These are phyloP conservation scores for Fusarium brachygibbosum DNA, from an alignment of 2,329 filamentous ascomycete species.

Conservation along the genomic window DNA sequence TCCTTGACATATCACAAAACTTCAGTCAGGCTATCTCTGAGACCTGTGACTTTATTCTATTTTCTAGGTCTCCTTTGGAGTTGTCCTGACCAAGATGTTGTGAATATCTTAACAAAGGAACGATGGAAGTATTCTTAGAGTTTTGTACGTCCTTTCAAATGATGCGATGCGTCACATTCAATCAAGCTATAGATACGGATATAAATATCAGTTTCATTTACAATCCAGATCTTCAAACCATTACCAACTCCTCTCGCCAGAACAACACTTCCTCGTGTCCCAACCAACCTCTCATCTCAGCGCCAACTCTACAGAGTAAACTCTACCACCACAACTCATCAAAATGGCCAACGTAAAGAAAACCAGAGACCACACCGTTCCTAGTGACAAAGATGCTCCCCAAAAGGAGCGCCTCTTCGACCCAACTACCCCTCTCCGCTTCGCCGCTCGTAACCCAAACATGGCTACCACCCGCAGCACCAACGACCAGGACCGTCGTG, in stretches of 20 bases:
- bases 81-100: background rate
- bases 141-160: background rate
- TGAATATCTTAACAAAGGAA: background rate
- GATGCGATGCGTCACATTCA: background rate
- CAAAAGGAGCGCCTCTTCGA: constrained; percentile 1
- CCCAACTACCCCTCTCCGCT: background rate
- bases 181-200: background rate
- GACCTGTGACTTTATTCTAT: accelerated
- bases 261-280: no score
- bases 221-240: no score
- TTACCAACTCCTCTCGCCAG: background rate
- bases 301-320: background rate
- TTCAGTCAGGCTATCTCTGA: background rate
- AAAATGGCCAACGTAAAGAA: background rate
- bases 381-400: background rate
- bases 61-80: background rate
- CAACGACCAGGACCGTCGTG: background rate
- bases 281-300: background rate
- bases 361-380: background rate
- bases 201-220: background rate
- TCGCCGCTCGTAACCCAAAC: background rate
- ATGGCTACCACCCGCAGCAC: background rate
- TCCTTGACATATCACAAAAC: no score
- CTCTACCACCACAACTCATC: background rate
- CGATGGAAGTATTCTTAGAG: background rate